Base-by-base conservation (phyloP, 257 asterid genomes). In the Primulina tabacum region DNA sequence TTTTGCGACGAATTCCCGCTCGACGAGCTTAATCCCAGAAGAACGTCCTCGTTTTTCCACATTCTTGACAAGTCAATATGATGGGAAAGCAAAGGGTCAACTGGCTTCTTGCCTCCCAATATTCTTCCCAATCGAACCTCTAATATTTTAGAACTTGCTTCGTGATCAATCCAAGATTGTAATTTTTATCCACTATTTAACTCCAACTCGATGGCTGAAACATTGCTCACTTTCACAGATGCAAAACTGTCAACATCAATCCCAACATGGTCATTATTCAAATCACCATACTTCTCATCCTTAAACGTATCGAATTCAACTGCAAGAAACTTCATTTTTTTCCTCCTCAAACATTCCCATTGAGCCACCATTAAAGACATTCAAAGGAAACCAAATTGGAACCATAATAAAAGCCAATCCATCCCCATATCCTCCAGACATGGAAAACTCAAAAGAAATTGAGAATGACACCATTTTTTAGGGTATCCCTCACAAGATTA, bases 141-240 rank as follows among this genome's bases (percentile, higher is more conserved):
- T 1, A 94, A 74, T 69, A 87, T 73, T 69, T 83, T 82, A 28
- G 89, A 77, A 69, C 82, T 85, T 28, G 97, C 92, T 77, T 91
- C 97, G 38, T 91, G 91, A 76, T 89, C 95, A 71, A 94, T 80
- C 99, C 99, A 94, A 55, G 95, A 68, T 68, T 86, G 92, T 60
- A 94, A 62, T 69, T 86, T 94, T 38, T 79, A 84, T 8, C 95
- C 96, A 77, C 88, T 79, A 64, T 75, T 84, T 1, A 90, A 75
- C 69, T 60, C 76, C 86, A 89, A 67, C 12, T 80, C 73, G n/a
- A 81, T 12, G 26, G 90, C 78, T 24, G 97, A 88, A 72, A 71
- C 82, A 69, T 93, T 89, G 53, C 92, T 77, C 10, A 74, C 80
- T 77, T 85, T 89, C 37, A 84, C 89, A 67, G 96, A 89, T n/a